Evolutionary conservation across 2,329 filamentous ascomycete genomes (phyloP).

Genomic region (Colletotrichum australisinense): DNA sequence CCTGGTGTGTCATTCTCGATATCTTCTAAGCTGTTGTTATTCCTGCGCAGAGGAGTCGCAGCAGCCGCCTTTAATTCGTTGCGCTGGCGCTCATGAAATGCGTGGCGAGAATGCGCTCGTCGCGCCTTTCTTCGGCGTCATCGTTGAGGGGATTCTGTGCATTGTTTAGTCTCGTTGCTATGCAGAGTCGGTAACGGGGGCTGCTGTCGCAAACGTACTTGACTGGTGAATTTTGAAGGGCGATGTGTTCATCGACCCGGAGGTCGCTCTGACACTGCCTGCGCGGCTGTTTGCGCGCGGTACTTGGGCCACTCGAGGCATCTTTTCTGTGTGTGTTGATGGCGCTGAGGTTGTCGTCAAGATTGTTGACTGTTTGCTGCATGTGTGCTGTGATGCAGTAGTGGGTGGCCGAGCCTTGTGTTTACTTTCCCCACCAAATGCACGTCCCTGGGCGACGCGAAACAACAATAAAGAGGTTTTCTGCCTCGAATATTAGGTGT

Average conservation of each 20-base stretch:
- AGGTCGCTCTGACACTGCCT: constrained; percentile 58
- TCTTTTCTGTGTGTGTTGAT: constrained; percentile 44
- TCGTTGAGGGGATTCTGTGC: constrained; percentile 90
- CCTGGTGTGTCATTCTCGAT: constrained; percentile 67
- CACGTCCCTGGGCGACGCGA: constrained; percentile 31
- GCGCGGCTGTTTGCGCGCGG: constrained; percentile 63
- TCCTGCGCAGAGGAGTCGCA: constrained; percentile 75
- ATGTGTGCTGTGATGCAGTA: not conserved
- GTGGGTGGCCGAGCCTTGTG: constrained; percentile 15
- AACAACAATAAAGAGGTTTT: constrained; percentile 22
- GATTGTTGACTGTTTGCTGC: constrained; percentile 14
- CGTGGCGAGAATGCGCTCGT: constrained; percentile 87
- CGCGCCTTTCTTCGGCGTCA: constrained; percentile 89
- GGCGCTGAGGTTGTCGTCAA: constrained; percentile 37
- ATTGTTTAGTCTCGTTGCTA: constrained; percentile 35
- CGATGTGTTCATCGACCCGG: constrained; percentile 59
- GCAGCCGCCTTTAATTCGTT: constrained; percentile 87
- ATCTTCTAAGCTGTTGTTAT: constrained; percentile 68
- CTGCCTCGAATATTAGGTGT: constrained; percentile 25
- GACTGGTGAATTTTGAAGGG: constrained; percentile 68
- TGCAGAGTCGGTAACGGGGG: constrained; percentile 8
- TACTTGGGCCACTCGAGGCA: constrained; percentile 69
- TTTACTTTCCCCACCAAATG: constrained; percentile 35
- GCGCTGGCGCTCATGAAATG: constrained; percentile 89
- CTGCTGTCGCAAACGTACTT: constrained; percentile 57